phyloP scores from a whole-genome alignment of 257 asterid species.

The Solanum lignicaule region DNA sequence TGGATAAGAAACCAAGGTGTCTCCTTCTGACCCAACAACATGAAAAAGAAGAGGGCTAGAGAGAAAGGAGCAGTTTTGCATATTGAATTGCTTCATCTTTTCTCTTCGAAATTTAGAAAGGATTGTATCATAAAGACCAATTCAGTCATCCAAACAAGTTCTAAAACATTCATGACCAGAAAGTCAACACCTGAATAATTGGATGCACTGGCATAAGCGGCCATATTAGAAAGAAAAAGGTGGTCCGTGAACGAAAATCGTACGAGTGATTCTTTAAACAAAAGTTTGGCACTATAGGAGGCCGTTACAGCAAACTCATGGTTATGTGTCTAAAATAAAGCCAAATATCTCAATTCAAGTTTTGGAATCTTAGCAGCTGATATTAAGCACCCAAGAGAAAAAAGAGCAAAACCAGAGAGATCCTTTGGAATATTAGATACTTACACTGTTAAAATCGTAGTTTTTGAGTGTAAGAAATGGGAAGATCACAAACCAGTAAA shows the following conservation, averaged over 20 bases:
- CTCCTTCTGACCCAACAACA: not conserved
- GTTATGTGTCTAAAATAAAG: not conserved
- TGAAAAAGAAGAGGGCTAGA: not conserved
- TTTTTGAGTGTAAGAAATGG: slow-evolving; percentile 70
- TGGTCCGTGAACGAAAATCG: not conserved
- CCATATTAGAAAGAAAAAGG: not conserved
- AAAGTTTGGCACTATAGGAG: not conserved
- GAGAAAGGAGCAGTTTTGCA: not conserved
- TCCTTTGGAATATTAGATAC: slow-evolving; percentile 18
- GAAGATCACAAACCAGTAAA: slow-evolving; percentile 75
- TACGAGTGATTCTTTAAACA: not conserved
- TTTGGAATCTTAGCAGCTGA: not conserved
- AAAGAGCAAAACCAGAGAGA: slow-evolving; percentile 3
- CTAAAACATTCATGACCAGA: not conserved
- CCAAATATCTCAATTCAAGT: not conserved
- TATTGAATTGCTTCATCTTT: not conserved
- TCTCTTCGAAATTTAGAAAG: not conserved
- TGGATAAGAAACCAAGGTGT: not conserved
- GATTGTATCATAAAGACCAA: not conserved
- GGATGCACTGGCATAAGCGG: not conserved
- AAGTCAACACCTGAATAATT: not conserved
- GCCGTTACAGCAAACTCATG: not conserved
- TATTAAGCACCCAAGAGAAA: not conserved
- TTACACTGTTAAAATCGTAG: slow-evolving; percentile 71
- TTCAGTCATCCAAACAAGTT: not conserved